phyloP scores from a whole-genome alignment of 495 filamentous ascomycete species.

The Aspergillus sparsus region DNA sequence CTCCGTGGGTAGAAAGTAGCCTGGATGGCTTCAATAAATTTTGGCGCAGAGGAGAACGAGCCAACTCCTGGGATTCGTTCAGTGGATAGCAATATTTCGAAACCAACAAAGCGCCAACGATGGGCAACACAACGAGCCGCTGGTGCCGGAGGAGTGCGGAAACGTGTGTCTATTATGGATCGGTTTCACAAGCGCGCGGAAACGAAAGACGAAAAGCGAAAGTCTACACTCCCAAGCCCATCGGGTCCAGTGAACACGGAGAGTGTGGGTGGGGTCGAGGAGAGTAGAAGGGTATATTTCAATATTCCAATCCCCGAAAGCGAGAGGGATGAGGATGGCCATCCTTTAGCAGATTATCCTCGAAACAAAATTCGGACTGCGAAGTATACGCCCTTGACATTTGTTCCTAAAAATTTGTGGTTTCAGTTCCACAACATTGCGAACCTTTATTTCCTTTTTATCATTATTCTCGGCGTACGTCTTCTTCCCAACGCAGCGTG shows the following conservation, averaged over 20 bases:
- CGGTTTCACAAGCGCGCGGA: slow-evolving; percentile 65
- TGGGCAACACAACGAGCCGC: slow-evolving; percentile 90
- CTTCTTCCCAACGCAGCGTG: neutral
- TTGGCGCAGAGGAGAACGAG: slow-evolving; percentile 30
- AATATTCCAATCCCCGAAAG: slow-evolving; percentile 77
- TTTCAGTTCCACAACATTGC: slow-evolving; percentile 99
- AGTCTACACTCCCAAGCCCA: slow-evolving; percentile 47
- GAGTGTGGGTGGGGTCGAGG: slow-evolving; percentile 37
- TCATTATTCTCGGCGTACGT: slow-evolving; percentile 85
- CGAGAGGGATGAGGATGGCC: slow-evolving; percentile 82
- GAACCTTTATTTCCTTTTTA: slow-evolving; percentile 96
- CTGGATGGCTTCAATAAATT: slow-evolving; percentile 44
- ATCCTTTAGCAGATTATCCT: slow-evolving; percentile 66
- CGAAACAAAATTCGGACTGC: slow-evolving; percentile 97
- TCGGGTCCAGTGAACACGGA: slow-evolving; percentile 42
- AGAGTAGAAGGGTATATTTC: slow-evolving; percentile 71
- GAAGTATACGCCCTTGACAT: slow-evolving; percentile 94
- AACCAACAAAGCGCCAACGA: slow-evolving; percentile 72
- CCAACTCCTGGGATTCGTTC: slow-evolving; percentile 30
- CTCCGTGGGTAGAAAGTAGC: slow-evolving; percentile 29
- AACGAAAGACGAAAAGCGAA: slow-evolving; percentile 65
- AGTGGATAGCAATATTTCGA: slow-evolving; percentile 53
- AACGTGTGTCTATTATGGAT: slow-evolving; percentile 82
- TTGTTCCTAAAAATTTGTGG: slow-evolving; percentile 96
- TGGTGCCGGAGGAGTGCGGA: slow-evolving; percentile 69